Conservation (phyloP, 225 moss, liverwort and hornwort genomes). For the Climacium dendroides region DNA sequence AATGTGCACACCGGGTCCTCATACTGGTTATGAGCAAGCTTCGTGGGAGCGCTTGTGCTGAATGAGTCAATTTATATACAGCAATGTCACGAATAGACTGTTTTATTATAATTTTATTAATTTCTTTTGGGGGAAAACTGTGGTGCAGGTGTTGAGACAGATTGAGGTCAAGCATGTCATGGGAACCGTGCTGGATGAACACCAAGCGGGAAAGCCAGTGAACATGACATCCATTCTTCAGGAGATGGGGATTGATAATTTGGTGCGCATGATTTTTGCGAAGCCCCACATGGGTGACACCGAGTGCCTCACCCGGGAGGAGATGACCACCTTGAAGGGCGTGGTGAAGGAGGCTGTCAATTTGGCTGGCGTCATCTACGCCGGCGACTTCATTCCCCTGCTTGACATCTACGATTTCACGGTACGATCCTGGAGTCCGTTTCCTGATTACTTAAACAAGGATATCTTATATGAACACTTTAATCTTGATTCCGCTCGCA, state of each 20-base stretch:
- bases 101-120: not conserved
- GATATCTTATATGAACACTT: not conserved
- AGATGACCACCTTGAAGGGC: conserved; percentile 20
- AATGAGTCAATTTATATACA: not conserved
- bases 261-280: conserved; percentile 45
- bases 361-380: conserved; percentile 28
- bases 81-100: not conserved
- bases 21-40: not conserved
- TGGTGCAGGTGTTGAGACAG: conserved; percentile 25
- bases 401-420: conserved; percentile 38
- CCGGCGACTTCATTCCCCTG: conserved; percentile 43
- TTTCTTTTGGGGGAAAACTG: not conserved
- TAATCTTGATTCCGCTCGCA: not conserved
- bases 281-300: conserved; percentile 32
- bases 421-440: not conserved
- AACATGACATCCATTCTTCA: conserved; percentile 33
- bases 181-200: not conserved
- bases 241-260: conserved; percentile 36
- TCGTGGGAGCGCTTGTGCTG: not conserved
- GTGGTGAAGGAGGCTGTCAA: conserved; percentile 50
- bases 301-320: conserved; percentile 23
- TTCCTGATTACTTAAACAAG: not conserved
- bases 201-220: not conserved
- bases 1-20: too few relatives aligned
- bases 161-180: conserved; percentile 32